Base-by-base conservation (phyloP, 495 filamentous ascomycete species). In the Neurospora sp. region DNA sequence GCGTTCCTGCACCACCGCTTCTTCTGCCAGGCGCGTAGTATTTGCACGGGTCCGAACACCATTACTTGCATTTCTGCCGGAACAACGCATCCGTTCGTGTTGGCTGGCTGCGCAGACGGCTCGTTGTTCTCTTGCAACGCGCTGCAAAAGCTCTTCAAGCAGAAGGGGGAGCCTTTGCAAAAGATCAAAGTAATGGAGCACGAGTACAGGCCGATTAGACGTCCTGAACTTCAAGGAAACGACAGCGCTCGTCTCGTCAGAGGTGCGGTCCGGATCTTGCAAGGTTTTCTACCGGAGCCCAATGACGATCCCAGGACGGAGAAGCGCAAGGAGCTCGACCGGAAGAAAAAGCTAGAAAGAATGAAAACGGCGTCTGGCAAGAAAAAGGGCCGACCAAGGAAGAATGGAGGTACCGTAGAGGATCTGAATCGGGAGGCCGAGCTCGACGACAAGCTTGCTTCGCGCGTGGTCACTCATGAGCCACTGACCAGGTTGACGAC, bases 241-340 rank as follows among this genome's bases (percentile, higher is more conserved):
- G 14, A 44, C 7, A 41, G 22, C 20, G 8, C 44, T n/a, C 68
- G 40, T 5, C 35, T 6, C 10, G 12, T n/a, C 35, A 70, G 79
- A 10, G 81, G 85, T 5, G 83, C 81, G 3, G 78, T 79, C 11
- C 74, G 84, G 31, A 79, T 86, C 39, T 71, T 86, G 20, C 81
- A 85, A 68, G 83, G 84, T 2, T 86, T 82, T 66, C 68, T 78
- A 7, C 81, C 82, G 0, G 83, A 86, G 86, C 82, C 88, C 69
- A 88, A 88, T 74, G 90, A 88, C 70, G 92, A 94, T 79, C 89
- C 89, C 73, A 87, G 88, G 77, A 84, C 82, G 59, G 91, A 89
- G 27, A 87, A 90, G 78, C 84, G 87, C 38, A 92, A 90, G 82
- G 88, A 87, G 76, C 84, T 89, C 46, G 89, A 91, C 76, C 85